Evolutionary conservation across 176 grass and related monocot genomes (phyloP), one percentile per base, ranked within the genome.

Genomic region (Paspalum notatum): DNA sequence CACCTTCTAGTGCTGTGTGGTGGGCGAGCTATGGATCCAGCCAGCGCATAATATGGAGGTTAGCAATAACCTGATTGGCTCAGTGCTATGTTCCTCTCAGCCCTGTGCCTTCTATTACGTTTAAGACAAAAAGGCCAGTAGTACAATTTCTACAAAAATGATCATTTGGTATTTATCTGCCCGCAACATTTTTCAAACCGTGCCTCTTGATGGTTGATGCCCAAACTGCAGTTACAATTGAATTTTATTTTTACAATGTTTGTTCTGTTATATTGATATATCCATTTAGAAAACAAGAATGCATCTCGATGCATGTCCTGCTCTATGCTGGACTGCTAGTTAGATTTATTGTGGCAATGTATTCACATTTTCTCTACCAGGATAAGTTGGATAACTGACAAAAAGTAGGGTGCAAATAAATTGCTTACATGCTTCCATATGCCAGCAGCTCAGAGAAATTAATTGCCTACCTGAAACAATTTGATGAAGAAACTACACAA

Each of bases 21-120:
- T 99, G 96, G 96, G 96, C 92, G 17, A 99, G 90, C 83, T 99
- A 99, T 72, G 96, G 96, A 22, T 91, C 91, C 40, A 99, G 96
- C 66, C 96, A 99, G 82, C 92, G 92, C 52, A 81, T 95, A 56
- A 91, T 99, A 20, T 99, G 96, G 96, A 95, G 88, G 96, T 99
- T 64, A 84, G 88, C 11, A 17, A 40, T 80, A 46, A 25, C 80
- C 38, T 76, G 32, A 37, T 71, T 77, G 47, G 16, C 6, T 71
- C 45, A 49, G 41, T 55, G 16, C 48, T 76, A 21, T 85, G 10
- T 71, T 47, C 10, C 25, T 57, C 62, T 62, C 44, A 49, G 39
- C 45, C 18, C 71, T 48, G 12, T 79, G 48, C 11, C 40, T 60
- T 43, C n/a, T 76, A 50, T 77, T 8, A 47, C 64, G 39, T 71